Percentiles rank a stretch among this genome's conserved stretches.
Conservation (phyloP, 768 basidiomycete genomes). For the Lactarius deliciosus region DNA sequence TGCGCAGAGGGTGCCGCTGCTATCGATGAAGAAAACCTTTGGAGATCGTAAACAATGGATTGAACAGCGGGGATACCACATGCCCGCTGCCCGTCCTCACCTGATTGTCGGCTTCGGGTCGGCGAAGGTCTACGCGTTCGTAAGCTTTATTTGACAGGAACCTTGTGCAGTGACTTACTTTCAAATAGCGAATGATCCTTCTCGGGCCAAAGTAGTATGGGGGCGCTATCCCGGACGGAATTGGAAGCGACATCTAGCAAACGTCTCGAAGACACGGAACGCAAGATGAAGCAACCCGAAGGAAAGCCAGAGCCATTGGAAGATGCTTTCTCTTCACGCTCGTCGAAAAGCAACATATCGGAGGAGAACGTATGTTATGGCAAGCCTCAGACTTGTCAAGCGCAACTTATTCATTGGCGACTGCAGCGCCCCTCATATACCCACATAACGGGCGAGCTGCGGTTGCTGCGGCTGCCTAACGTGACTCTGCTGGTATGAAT, state of each 20-base stretch:
- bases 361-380: background rate
- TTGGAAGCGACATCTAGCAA: constrained; percentile 58
- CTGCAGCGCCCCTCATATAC: background rate
- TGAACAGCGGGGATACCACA: background rate
- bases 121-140: constrained; percentile 53
- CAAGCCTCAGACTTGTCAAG: background rate
- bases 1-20: constrained; percentile 75
- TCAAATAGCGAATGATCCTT: constrained; percentile 78
- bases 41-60: background rate
- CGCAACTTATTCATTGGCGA: background rate
- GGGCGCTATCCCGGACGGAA: constrained; percentile 57
- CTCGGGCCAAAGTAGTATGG: constrained; percentile 65
- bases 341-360: constrained; percentile 6
- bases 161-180: constrained; percentile 42
- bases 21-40: constrained; percentile 86
- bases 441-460: background rate
- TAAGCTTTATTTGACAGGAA: background rate
- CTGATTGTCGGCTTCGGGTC: constrained; percentile 73
- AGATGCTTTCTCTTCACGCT: constrained; percentile 6
- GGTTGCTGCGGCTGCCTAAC: background rate
- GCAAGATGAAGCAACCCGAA: constrained; percentile 61
- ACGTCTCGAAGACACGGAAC: constrained; percentile 52
- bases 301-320: constrained; percentile 35
- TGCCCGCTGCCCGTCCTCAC: constrained; percentile 38
- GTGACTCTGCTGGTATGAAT: background rate